phyloP scores from a whole-genome alignment of 768 basidiomycete genomes.

The Daedaleopsis nitida region DNA sequence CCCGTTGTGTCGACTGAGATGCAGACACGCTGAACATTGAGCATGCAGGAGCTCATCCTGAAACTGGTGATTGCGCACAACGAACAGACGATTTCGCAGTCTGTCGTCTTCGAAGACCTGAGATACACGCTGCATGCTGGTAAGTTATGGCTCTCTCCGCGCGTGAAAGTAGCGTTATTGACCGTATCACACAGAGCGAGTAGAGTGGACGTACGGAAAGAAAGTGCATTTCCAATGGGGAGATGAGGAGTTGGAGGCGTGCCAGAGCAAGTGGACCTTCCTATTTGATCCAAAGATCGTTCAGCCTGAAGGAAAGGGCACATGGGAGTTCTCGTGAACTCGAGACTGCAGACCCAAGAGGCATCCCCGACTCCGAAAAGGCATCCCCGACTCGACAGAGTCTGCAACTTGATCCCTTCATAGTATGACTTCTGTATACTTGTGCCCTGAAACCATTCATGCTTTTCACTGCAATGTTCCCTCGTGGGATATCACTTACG shows the following conservation, averaged over 20 bases:
- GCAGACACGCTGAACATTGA: too few relatives aligned
- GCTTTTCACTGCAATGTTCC: too few relatives aligned
- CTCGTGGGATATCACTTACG: too few relatives aligned
- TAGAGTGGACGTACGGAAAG: conserved; percentile 17
- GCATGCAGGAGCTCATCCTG: conserved; percentile 15
- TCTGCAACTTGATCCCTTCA: too few relatives aligned
- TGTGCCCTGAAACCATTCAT: too few relatives aligned
- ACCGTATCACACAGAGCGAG: background rate
- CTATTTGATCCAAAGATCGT: conserved; percentile 4
- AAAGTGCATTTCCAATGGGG: conserved; percentile 21
- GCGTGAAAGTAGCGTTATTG: too few relatives aligned
- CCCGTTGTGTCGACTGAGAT: background rate
- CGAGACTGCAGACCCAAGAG: too few relatives aligned
- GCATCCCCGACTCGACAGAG: too few relatives aligned
- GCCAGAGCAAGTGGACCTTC: conserved; percentile 23
- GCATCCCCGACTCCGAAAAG: too few relatives aligned
- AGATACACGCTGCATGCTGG: conserved; percentile 15
- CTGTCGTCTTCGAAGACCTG: conserved; percentile 10
- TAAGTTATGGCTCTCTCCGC: background rate
- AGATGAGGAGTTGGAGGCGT: background rate
- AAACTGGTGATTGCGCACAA: conserved; percentile 14
- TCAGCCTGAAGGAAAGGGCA: background rate
- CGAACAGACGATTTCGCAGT: conserved; percentile 1
- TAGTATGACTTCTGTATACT: too few relatives aligned
- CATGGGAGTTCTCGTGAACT: background rate